Evolutionary conservation across 768 basidiomycete species (phyloP), one percentile per base, ranked within the genome.

Genomic region (Hygrophorus pudorinus): DNA sequence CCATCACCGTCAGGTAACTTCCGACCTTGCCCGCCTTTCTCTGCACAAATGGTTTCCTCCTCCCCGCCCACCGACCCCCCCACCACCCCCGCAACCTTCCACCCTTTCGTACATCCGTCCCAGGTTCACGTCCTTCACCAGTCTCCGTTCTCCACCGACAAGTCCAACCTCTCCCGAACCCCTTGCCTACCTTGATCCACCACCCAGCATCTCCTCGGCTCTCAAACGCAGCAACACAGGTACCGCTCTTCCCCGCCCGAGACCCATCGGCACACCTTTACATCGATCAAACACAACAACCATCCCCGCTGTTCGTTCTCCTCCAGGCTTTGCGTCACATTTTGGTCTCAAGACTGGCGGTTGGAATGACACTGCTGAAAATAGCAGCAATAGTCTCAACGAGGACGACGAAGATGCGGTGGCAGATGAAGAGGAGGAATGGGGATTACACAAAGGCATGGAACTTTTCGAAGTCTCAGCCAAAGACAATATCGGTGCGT

Each of bases 381-480:
- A 71, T 40, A 79, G 75, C 56, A 81, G 76, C 57, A 80, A 78
- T 48, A 83, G 81, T 58, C 65, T 78, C 42, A 71, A 75, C 37
- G 82, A 79, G 59, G 76, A 76, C 34, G 80, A 85, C 14, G 76
- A 76, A 41, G 73, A 82, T 30, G 70, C 65, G 11, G 60, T 66
- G 4, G 74, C 73, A 14, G 65, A 65, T 6, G 59, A 59, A 2
- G 62, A 57, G 7, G 70, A 75, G 28, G 83, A 84, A 56, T 87
- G 85, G 82, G 84, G 85, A 4, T 69, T 85, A 31, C 78, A 72
- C 57, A 84, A 83, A 57, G 84, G 79, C 49, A 88, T 92, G 79
- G 84, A 85, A 56, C 72, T 93, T 13, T 88, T 86, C 51, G 88
- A 94, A 58, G 88, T 94, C 14, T 92, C 88, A 35, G 85, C 92